Evolutionary conservation across 441 rosid species (phyloP).

Genomic region (Erodium texanum): DNA sequence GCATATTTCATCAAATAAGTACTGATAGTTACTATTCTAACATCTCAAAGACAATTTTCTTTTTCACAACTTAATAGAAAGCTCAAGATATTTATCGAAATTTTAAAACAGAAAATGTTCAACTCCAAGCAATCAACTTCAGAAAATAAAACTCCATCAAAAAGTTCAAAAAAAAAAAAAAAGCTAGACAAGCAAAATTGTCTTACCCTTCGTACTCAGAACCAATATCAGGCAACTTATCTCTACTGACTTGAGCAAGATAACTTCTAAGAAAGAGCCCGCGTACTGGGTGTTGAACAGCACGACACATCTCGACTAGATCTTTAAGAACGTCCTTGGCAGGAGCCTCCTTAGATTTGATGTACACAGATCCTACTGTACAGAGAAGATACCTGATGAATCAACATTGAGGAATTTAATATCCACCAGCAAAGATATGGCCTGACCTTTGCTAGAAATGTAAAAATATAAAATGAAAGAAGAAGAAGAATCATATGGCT

Average conservation of each 20-base stretch:
- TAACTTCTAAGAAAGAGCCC: constrained; percentile 86
- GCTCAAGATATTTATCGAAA: background rate
- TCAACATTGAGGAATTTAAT: constrained; percentile 12
- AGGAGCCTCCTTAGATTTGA: constrained; percentile 73
- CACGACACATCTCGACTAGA: constrained; percentile 90
- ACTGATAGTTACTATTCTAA: background rate
- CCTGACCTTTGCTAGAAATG: background rate
- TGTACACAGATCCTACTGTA: constrained; percentile 88
- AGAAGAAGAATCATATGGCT: background rate
- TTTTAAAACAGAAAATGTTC: background rate
- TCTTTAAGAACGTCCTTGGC: constrained; percentile 74
- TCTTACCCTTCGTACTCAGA: constrained; percentile 67
- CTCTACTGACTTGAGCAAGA: constrained; percentile 82
- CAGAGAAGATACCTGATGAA: constrained; percentile 72
- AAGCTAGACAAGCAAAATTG: constrained; percentile 3
- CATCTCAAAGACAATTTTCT: constrained; percentile 3
- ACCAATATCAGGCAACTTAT: constrained; percentile 71
- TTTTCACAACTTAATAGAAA: background rate
- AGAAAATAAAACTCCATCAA: constrained; percentile 4
- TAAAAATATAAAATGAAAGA: background rate
- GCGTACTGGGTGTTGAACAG: constrained; percentile 78
- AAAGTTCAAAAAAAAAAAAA: constrained; percentile 6
- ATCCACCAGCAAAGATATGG: constrained; percentile 6
- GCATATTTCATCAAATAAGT: background rate
- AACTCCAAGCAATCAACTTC: constrained; percentile 13